phyloP scores from a whole-genome alignment of 2,329 filamentous ascomycete species.

The Fusarium chlamydosporum region DNA sequence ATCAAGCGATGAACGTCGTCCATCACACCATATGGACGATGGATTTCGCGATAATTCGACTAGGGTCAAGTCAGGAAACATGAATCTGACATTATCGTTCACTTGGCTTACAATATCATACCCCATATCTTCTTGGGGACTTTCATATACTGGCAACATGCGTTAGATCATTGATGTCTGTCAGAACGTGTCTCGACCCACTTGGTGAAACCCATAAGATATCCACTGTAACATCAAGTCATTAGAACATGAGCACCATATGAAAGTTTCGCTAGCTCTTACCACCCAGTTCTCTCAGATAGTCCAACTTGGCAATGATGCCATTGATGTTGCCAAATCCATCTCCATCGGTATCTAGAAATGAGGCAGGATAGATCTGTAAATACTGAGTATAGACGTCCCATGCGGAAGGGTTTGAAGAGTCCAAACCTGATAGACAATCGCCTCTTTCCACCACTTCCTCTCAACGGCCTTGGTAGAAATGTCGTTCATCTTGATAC shows the following conservation, averaged over 20 bases:
- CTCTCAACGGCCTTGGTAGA: not conserved
- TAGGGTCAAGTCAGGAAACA: not conserved
- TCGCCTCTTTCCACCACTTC: slow-evolving; percentile 16
- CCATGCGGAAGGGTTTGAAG: rapidly evolving
- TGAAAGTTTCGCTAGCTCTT: rapidly evolving
- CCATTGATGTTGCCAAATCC: slow-evolving; percentile 67
- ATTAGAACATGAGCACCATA: not conserved
- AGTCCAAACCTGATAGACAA: slow-evolving; percentile 5
- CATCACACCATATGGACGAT: slow-evolving; percentile 40
- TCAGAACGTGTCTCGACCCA: rapidly evolving
- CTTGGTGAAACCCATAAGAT: slow-evolving; percentile 15
- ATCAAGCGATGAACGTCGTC: slow-evolving; percentile 42
- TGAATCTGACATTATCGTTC: too few species aligned
- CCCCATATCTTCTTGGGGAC: slow-evolving; percentile 45
- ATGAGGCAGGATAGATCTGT: slow-evolving; percentile 69
- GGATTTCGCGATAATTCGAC: slow-evolving; percentile 42
- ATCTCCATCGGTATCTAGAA: slow-evolving; percentile 67
- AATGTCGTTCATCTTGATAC: not conserved
- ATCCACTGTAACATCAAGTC: not conserved
- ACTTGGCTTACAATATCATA: slow-evolving; percentile 38
- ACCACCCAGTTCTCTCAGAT: slow-evolving; percentile 49
- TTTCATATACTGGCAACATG: slow-evolving; percentile 31
- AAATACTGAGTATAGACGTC: not conserved
- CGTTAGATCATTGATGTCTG: not conserved
- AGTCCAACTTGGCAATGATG: slow-evolving; percentile 67